Base-by-base conservation (phyloP, 331 rosid genomes). In the Malus hybrid region DNA sequence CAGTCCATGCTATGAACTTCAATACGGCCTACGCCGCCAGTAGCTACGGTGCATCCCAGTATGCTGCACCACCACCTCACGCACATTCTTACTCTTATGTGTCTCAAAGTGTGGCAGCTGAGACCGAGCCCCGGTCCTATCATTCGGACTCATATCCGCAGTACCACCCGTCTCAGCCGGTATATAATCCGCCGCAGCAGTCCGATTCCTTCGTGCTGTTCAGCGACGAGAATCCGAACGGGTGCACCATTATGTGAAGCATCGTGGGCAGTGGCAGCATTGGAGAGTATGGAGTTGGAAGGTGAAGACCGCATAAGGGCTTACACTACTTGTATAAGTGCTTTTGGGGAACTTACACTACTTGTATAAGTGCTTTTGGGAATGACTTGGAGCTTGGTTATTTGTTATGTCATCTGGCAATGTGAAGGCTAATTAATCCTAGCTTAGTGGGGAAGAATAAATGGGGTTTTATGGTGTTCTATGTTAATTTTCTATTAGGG, bases 171-270 rank as follows among this genome's bases (percentile, higher is more conserved):
- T 50, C 63, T 2, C 15, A 1, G 29, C 29, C 13, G 15, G 63
- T 3, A 16, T 20, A 11, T 29, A 10, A 22, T 29, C 7, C n/a
- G 16, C 26, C 14, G 16, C 72, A 11, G 72, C 56, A 9, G 62
- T 80, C 89, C 0, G 73, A 73, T 79, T 84, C 96, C 0, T 87
- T 89, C 18, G 89, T 78, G 72, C 28, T 89, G 4, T 86, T 91
- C 36, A 91, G 97, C 20, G 98, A 93, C 30, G 98, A 93, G 42
- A 89, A 93, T 74, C 92, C 96, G 20, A 89, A 89, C 57, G 93
- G 89, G 7, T 93, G 98, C 77, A 74, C 78, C 3, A 14, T 91
- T 26, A 83, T 91, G 93, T 93, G 86, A 91, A 5, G 29, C 9
- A 6, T 20, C 3, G 20, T 70, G 61, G 62, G 34, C 28, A 0